Evolutionary conservation across 768 basidiomycete species (phyloP), one percentile per base, ranked within the genome.

Genomic region (Pleurotus citrinopileatus): DNA sequence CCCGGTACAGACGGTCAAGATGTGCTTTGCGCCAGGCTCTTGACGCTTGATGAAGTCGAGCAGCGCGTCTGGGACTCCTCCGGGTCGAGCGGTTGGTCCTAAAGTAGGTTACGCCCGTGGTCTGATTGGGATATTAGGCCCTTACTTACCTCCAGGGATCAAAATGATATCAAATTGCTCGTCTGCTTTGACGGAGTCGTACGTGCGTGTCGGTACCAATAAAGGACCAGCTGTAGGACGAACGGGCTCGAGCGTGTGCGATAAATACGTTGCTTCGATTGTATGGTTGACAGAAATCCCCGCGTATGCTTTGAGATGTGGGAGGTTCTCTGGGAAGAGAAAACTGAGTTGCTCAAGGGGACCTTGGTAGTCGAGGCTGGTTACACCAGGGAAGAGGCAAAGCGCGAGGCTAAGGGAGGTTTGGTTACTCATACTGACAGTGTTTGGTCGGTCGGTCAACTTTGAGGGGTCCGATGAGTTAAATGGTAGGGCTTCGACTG

Each of bases 1-100:
- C 8, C 70, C 71, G 12, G 65, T 68, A 57, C 73, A 73, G 10
- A 73, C 67, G 8, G 62, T 63, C 37, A 73, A 53, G 22, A 73
- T 60, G 58, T 73, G 67, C 60, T 67, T 65, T 2, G 65, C 68
- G 19, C 59, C 60, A 0, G 65, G 65, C 7, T 42, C 55, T 46
- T 69, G 69, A 34, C 55, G 46, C 56, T 62, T 64, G 34, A 70
- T 42, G 40, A 69, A 68, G 36, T 64, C 59, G 1, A 61, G n/a
- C 44, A 61, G 28, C 13, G 58, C 55, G 37, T 32, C 32, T 34
- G 57, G 23, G 23, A 57, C 48, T 6, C 17, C 28, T 26, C 28
- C 45, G n/a, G 45, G 45, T 5, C 23, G 25, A 17, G 45, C 45
- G 3, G 3, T n/a, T 13, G 45, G 57, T 29, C 59, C 56, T 23